Evolutionary conservation across 2,329 filamentous ascomycete species (phyloP), one percentile per base, ranked within the genome.

Genomic region (Hirsutella rhossiliensis): DNA sequence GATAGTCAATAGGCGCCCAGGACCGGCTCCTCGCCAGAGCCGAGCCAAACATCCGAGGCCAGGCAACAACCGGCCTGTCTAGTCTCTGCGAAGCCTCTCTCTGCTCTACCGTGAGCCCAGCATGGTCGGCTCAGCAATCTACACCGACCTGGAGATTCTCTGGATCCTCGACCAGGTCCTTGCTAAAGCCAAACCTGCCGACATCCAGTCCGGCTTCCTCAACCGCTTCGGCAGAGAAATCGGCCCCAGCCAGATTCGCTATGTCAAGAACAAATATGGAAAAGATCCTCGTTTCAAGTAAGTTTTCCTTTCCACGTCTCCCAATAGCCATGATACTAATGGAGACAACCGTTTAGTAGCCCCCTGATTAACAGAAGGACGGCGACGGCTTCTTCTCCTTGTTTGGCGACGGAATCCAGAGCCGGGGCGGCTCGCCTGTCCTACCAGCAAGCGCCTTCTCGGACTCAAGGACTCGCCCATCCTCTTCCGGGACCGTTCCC

Each of bases 211-310:
- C 2, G 51, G 54, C 6, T 66, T 62, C 37, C 37, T 51, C 12
- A 38, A 48, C 8, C 44, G 42, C 6, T 66, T 64, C 42, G 50
- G 48, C 28, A 59, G 58, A 18, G 12, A 37, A 41, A 58, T 57
- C 2, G 47, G 54, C 1, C 20, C 20, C 15, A 64, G 60, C 39
- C 62, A 67, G 47, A 54, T 68, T 11, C 58, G 62, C 11, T 67
- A 68, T 43, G 47, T 67, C 9, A 63, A 62, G 47, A 62, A 60
- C 48, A 65, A 66, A 46, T 68, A 68, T 38, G 64, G 65, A 0
- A 59, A 55, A 32, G 63, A 66, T 32, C 61, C 64, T 0, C 54
- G 58, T 7, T 66, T 60, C 44, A 59, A 60, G 65, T 67, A 55
- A 45, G 63, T 53, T 13, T 39, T 11, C 36, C 9, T 4, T 27